Evolutionary conservation across 352 stramenopile genomes (phyloP).

Genomic region (Globisporangium polare): DNA sequence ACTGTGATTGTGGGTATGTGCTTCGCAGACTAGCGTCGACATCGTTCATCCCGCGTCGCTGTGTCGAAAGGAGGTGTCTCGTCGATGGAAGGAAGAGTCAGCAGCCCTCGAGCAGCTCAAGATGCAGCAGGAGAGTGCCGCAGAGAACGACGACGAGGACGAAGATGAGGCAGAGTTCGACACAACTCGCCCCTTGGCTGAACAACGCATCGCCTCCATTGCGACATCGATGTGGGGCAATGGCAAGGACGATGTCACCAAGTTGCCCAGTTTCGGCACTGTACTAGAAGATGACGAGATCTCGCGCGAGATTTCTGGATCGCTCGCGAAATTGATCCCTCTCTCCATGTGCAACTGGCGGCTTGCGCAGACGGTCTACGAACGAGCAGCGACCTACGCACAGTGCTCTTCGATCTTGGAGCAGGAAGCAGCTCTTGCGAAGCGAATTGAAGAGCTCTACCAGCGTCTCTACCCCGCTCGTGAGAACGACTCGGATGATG

Average conservation of each 20-base stretch:
- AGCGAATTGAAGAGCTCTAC: slow-evolving; percentile 58
- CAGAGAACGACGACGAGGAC: slow-evolving; percentile 9
- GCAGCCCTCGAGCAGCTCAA: slow-evolving; percentile 19
- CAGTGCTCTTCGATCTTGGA: slow-evolving; percentile 50
- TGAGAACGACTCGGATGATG: slow-evolving; percentile 3
- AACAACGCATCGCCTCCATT: slow-evolving; percentile 1
- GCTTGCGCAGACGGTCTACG: slow-evolving; percentile 49
- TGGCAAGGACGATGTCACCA: slow-evolving; percentile 12
- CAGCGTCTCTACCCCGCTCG: slow-evolving; percentile 39
- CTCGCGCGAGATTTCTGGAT: slow-evolving; percentile 42
- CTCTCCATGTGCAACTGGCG: slow-evolving; percentile 75
- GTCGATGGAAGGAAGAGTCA: slow-evolving; percentile 46
- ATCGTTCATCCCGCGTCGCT: slow-evolving; percentile 45
- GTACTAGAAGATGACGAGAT: slow-evolving; percentile 79
- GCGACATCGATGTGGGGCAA: slow-evolving; percentile 14
- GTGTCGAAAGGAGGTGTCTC: slow-evolving; percentile 19
- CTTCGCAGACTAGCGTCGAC: slow-evolving; percentile 17
- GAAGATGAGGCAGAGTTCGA: background rate
- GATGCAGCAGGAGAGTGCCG: slow-evolving; percentile 17
- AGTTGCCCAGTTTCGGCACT: slow-evolving; percentile 41
- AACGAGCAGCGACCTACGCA: slow-evolving; percentile 47
- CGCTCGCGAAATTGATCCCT: slow-evolving; percentile 46
- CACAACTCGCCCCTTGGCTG: background rate
- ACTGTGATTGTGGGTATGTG: background rate
- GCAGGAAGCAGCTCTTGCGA: slow-evolving; percentile 31